These are phyloP conservation scores for Xylaria nigripes DNA, from an alignment of 495 filamentous ascomycete genomes.

Conservation along the genomic window DNA sequence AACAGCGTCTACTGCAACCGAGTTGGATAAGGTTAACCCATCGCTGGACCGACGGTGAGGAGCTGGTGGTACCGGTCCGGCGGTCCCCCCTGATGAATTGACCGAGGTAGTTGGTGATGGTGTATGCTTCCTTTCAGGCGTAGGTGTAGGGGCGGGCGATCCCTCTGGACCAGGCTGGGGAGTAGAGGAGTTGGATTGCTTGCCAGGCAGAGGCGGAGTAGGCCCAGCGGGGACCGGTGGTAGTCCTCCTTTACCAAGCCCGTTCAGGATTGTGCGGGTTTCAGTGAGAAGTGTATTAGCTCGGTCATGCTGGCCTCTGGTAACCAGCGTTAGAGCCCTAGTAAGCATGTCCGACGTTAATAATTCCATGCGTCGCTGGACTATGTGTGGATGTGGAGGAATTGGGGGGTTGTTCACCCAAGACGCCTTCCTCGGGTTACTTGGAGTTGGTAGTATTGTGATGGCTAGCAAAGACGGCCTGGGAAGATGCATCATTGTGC, in stretches of 20 bases:
- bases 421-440: constrained; percentile 51
- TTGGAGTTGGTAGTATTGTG: constrained; percentile 82
- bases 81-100: constrained; percentile 28
- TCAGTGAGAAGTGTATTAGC: constrained; percentile 86
- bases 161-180: constrained; percentile 38
- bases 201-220: constrained; percentile 30
- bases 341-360: constrained; percentile 98
- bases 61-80: constrained; percentile 20
- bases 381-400: constrained; percentile 89
- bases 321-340: constrained; percentile 81
- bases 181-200: constrained; percentile 41
- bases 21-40: constrained; percentile 44
- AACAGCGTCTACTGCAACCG: constrained; percentile 63
- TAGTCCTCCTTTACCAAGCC: constrained; percentile 87
- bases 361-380: constrained; percentile 95
- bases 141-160: constrained; percentile 41
- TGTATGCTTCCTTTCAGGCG: constrained; percentile 41
- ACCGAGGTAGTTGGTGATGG: constrained; percentile 44
- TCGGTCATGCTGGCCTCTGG: constrained; percentile 84
- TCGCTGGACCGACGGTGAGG: constrained; percentile 37
- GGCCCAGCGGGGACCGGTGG: constrained; percentile 69
- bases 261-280: constrained; percentile 91
- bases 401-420: constrained; percentile 73
- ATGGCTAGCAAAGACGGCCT: constrained; percentile 92
- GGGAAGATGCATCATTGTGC: constrained; percentile 76